phyloP scores from a whole-genome alignment of 2,329 filamentous ascomycete species.

The Xylariaceae sp. region DNA sequence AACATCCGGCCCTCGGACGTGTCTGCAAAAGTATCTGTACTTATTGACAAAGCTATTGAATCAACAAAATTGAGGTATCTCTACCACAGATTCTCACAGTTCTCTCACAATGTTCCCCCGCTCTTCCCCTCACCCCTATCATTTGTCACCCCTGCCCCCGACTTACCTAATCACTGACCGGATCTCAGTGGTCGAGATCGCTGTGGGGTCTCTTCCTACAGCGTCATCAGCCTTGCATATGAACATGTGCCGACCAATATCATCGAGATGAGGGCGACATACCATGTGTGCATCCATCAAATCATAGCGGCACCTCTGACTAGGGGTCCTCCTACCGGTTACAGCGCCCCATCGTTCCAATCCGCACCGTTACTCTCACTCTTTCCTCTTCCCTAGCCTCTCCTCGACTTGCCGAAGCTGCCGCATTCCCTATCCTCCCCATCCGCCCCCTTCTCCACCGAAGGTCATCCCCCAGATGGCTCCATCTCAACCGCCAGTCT shows the following conservation, averaged over 20 bases:
- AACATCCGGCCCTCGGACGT: no score
- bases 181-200: not conserved
- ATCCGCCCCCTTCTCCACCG: not conserved
- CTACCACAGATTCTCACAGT: no score
- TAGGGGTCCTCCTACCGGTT: no score
- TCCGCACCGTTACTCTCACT: not conserved
- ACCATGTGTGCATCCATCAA: not conserved
- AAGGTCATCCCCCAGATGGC: constrained; percentile 11
- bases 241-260: not conserved
- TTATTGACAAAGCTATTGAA: no score
- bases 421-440: not conserved
- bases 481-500: constrained; percentile 1
- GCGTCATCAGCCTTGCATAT: not conserved
- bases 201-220: not conserved
- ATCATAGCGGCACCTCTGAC: not conserved
- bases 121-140: not conserved
- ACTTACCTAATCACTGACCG: not conserved
- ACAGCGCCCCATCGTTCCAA: no score
- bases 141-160: not conserved
- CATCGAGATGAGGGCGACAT: not conserved
- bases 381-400: not conserved
- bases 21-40: no score
- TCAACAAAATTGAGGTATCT: no score
- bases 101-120: no score
- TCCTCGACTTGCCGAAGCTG: no score